Base-by-base conservation (phyloP, 2,329 filamentous ascomycete genomes). In the Ophiocordyceps camponoti-saundersi region DNA sequence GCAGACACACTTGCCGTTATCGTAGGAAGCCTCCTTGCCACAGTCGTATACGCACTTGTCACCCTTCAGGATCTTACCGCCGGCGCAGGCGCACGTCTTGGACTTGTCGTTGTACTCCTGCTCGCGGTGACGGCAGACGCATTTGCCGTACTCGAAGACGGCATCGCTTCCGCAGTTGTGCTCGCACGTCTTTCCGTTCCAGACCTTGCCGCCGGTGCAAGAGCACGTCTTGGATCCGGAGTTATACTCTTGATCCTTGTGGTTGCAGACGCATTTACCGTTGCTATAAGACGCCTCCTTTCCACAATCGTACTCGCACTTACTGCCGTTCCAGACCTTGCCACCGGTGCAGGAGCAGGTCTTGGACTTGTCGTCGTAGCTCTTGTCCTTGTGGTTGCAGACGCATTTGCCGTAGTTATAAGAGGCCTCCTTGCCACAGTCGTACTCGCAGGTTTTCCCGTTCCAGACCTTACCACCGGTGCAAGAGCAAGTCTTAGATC, bases 221-320 rank as follows among this genome's bases (percentile, higher is more conserved):
- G 32, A 30, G 45, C 45, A 46, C 13, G 21, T 42, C 45, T 46
- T 46, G n/a, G 44, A 46, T 20, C 39, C 44, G 26, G n/a, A 8
- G 21, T 44, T 26, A 21, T 39, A 39, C 16, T 39, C 36, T 6
- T 23, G 11, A 21, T 41, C 46, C 10, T 44, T 42, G 40, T 39
- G 23, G 22, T 42, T 42, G 41, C 46, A 47, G 41, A 44, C 46
- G 30, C 36, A 32, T 15, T 32, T 16, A 30, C 44, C 23, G 16
- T 44, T 18, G 26, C 20, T 29, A 15, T 40, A 50, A 6, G 22
- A 39, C 4, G 48, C 48, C 11, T 48, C 46, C 26, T 44, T 42
- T 21, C 48, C 48, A 29, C 48, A 50, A 20, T 46, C 44, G 13
- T 41, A 34, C 23, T 46, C 44, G 44, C 48, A 49, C 22, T 26